These are phyloP conservation scores for Cruciata laevipes DNA, from an alignment of 257 asterid genomes.

Conservation along the genomic window DNA sequence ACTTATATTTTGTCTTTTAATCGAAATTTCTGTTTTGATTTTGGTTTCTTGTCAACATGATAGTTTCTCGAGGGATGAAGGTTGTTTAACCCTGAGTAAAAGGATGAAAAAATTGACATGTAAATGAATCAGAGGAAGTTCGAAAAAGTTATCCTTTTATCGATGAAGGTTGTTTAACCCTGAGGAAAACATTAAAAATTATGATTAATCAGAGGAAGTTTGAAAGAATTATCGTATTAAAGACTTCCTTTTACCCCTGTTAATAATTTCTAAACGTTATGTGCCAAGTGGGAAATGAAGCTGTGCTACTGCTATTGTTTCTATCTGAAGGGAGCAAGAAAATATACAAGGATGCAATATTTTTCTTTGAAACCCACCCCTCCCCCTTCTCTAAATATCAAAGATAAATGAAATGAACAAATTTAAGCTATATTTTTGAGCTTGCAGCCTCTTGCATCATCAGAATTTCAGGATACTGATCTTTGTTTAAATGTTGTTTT, in stretches of 20 bases:
- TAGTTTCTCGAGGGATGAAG: not conserved
- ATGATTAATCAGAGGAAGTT: no score
- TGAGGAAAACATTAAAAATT: no score
- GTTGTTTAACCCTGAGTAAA: not conserved
- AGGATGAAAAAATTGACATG: not conserved
- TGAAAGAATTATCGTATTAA: no score
- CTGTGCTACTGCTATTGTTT: not conserved
- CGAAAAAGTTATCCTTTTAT: not conserved
- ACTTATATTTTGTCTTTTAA: not conserved
- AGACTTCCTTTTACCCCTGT: not conserved
- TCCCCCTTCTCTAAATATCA: not conserved
- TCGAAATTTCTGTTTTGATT: not conserved
- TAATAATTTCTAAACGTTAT: not conserved
- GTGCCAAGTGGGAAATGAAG: not conserved
- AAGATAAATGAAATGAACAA: not conserved
- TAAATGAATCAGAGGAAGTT: not conserved
- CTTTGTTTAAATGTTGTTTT: conserved; percentile 22
- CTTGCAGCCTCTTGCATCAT: not conserved
- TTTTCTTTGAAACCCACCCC: not conserved
- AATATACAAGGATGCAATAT: not conserved
- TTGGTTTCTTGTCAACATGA: not conserved
- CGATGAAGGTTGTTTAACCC: no score
- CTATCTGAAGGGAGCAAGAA: not conserved
- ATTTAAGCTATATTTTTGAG: not conserved
- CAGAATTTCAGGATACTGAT: conserved; percentile 1